Percentiles rank a stretch among this genome's conserved stretches.
Conservation (phyloP, 2,329 filamentous ascomycete genomes). For the Aureobasidium mangrovei region DNA sequence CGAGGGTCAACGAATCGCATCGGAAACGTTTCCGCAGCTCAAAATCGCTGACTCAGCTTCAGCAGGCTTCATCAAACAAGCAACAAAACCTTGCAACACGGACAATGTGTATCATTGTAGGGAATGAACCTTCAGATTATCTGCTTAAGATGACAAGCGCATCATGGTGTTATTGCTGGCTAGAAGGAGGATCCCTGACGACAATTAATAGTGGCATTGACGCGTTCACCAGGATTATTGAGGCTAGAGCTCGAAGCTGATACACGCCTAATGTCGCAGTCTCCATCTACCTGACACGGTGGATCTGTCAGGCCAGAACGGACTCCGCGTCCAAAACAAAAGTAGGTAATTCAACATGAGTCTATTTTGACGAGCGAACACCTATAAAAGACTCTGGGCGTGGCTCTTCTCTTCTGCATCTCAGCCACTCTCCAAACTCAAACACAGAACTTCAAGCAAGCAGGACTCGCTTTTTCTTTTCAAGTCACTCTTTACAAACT, state of each 20-base stretch:
- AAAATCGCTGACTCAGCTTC: no score
- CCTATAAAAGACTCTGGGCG: not conserved
- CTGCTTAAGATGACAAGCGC: no score
- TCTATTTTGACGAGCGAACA: not conserved
- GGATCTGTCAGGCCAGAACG: not conserved
- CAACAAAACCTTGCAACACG: no score
- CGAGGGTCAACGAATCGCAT: no score
- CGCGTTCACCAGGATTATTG: not conserved
- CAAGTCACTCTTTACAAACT: not conserved
- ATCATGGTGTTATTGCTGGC: no score
- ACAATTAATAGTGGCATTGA: not conserved
- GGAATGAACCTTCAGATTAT: no score
- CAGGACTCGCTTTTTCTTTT: conserved; percentile 3
- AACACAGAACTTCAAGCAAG: not conserved
- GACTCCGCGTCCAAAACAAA: not conserved
- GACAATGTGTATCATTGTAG: no score
- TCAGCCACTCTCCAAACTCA: not conserved
- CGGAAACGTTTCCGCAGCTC: no score
- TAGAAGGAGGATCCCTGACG: no score
- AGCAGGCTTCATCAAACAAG: no score
- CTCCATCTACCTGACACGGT: not conserved
- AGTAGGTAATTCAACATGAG: not conserved
- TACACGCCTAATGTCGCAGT: conserved; percentile 2
- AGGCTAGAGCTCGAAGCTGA: conserved; percentile 2
- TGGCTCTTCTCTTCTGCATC: not conserved